Evolutionary conservation across 179 eudicot species (phyloP), one percentile per base, ranked within the genome.

Genomic region (Heliamphora pulchella): DNA sequence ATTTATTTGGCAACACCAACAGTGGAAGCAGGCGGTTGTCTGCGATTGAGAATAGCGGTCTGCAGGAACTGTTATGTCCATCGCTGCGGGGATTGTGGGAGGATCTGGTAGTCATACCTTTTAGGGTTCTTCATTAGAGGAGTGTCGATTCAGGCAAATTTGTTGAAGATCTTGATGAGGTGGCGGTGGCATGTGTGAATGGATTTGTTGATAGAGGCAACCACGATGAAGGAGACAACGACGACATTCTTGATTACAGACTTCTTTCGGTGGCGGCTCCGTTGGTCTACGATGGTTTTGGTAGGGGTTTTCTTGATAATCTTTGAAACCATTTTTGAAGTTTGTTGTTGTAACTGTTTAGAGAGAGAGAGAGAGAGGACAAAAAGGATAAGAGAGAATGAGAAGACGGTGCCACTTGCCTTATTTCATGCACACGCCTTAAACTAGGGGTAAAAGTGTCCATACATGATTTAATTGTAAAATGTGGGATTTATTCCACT

Each of bases 121-220:
- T 81, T 76, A 0, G 92, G 91, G 75, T 80, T 81, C 39, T 83
- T 86, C 57, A 88, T 93, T 17, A 66, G 8, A 0, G 94, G 89
- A 54, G 91, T 86, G 47, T 87, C 79, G 78, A 90, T 85, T 8
- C 84, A 82, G 75, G 85, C 89, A 58, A 93, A 78, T 14, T 89
- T 89, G 3, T 94, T 84, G 88, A 94, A 94, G 82, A 94, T 88
- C 80, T 92, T 92, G 48, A 88, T 82, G 51, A 94, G 87, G 8
- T 88, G 93, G 50, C 93, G 91, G 44, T 89, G 95, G 82, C 98
- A 94, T 0, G 89, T 82, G 83, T 83, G 83, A 31, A 31, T 31
- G 31, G 31, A 31, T 31, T 31, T 31, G 80, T 86, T 85, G 50
- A 93, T 79, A 66, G 91, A 83, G 58, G 93, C 80, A 51, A 89